These are phyloP conservation scores for Calonectria hongkongensis DNA, from an alignment of 2,329 filamentous ascomycete species.

Conservation along the genomic window DNA sequence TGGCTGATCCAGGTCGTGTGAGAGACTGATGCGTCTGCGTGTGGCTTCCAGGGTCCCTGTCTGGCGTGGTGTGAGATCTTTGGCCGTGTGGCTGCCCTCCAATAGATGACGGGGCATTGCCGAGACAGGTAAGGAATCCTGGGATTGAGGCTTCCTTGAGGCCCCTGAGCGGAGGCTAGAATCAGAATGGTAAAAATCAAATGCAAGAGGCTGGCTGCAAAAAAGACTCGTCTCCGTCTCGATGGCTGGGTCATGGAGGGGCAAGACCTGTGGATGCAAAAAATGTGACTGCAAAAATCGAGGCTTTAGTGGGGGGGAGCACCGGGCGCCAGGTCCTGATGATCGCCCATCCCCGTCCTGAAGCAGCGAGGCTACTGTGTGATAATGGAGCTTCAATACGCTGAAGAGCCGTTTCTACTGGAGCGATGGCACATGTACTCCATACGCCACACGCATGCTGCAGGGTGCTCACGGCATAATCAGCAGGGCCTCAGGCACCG, in stretches of 20 bases:
- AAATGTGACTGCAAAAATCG: conserved; percentile 17
- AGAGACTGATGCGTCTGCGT: conserved; percentile 12
- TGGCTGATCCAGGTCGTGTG: conserved; percentile 36
- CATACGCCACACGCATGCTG: conserved; percentile 7
- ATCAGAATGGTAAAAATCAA: conserved; percentile 24
- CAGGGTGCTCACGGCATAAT: conserved; percentile 17
- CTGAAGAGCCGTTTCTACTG: conserved; percentile 17
- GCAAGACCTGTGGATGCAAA: conserved; percentile 7
- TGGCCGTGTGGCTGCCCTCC: conserved; percentile 15
- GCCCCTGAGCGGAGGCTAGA: conserved; percentile 9
- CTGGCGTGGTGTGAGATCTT: conserved; percentile 33
- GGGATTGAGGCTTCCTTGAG: conserved; percentile 17
- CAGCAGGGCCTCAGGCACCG: conserved; percentile 23
- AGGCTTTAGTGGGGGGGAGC: conserved; percentile 28
- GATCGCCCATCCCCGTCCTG: conserved; percentile 30
- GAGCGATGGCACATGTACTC: conserved; percentile 17
- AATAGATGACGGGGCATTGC: conserved; percentile 32
- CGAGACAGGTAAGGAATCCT: conserved; percentile 30
- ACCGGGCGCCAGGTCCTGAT: conserved; percentile 17
- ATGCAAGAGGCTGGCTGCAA: conserved; percentile 41
- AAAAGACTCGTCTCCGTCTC: conserved; percentile 4
- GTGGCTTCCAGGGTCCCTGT: conserved; percentile 10
- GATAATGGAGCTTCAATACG: conserved; percentile 27
- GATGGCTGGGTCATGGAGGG: conserved; percentile 35
- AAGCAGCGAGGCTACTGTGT: conserved; percentile 36